Percentiles rank a stretch among this genome's conserved stretches.
Conservation (phyloP, 768 basidiomycete species). For the Amyloporia xantha region DNA sequence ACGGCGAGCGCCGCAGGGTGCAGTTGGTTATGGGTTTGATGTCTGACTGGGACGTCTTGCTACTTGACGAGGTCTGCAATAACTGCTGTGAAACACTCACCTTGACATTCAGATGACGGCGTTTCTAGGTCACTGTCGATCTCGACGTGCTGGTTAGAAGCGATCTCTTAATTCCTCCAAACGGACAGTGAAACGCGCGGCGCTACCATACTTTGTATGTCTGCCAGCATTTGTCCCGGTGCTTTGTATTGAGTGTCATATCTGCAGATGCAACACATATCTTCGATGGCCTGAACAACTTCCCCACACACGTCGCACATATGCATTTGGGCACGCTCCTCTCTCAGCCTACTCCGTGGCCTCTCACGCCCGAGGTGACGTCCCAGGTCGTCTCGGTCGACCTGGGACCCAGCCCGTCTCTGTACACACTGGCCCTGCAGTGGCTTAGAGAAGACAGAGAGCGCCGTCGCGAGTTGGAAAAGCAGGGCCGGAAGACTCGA, state of each 20-base stretch:
- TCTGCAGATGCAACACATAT: slow-evolving; percentile 89
- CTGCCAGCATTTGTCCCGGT: slow-evolving; percentile 1
- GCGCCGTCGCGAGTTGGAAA: slow-evolving; percentile 51
- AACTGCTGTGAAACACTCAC: not conserved
- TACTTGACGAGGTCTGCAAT: slow-evolving; percentile 79
- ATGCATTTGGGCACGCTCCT: slow-evolving; percentile 80
- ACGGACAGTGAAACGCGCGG: slow-evolving; percentile 71
- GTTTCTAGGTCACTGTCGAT: slow-evolving; percentile 86
- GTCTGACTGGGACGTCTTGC: slow-evolving; percentile 86
- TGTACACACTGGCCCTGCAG: slow-evolving; percentile 72
- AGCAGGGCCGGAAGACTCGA: slow-evolving; percentile 46
- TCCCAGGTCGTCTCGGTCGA: slow-evolving; percentile 7
- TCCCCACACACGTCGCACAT: slow-evolving; percentile 91
- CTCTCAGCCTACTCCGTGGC: slow-evolving; percentile 67
- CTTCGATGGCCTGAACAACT: slow-evolving; percentile 85
- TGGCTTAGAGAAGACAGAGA: slow-evolving; percentile 88
- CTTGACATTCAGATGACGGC: not conserved
- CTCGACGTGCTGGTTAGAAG: slow-evolving; percentile 92
- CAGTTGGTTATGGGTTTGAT: slow-evolving; percentile 97
- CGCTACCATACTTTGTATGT: slow-evolving; percentile 83
- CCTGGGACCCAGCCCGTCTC: slow-evolving; percentile 23
- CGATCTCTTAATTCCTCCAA: slow-evolving; percentile 85
- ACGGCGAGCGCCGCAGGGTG: slow-evolving; percentile 89
- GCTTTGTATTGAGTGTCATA: slow-evolving; percentile 7
- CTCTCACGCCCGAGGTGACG: slow-evolving; percentile 29